Base-by-base conservation (phyloP, 2,329 filamentous ascomycete species). In the Rutstroemia sydowiana region DNA sequence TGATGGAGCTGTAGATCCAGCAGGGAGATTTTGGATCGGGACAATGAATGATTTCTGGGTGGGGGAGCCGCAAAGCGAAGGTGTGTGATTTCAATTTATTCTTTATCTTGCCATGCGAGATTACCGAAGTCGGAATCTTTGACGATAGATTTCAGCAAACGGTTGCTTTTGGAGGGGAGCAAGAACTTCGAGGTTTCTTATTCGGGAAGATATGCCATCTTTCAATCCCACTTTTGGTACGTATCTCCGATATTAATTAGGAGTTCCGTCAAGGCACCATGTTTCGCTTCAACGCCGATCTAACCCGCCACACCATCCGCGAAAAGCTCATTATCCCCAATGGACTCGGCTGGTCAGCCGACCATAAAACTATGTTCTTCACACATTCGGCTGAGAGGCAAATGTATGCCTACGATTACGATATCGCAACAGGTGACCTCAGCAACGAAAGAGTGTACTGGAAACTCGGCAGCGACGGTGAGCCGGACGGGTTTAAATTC, bases 401-500 rank as follows among this genome's bases (percentile, higher is more conserved):
- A 51, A 84, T 96, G 59, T 83, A 79, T 60, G 82, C 82, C 20
- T 90, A 84, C 66, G 86, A 92, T 69, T 95, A 87, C 70, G 74
- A 85, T 59, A 63, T 71, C 1, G 65, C 69, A n/a, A 82, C 78
- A 2, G 86, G 85, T 32, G 71, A 70, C n/a, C 74, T 88, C 48
- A 78, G 76, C 53, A 84, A 87, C 68, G 78, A 81, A 63, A 81
- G 86, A 51, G 73, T 84, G 34, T 89, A 90, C 70, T 66, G 90
- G 71, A 73, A 77, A 52, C 81, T 90, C 64, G 75, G 78, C 3
- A 78, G 78, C 1, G 68, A 76, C 23, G 84, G 84, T 44, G 79
- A 81, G 56, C 89, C 89, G 1, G 91, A 96, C 68, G 91, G 91
- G 2, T 91, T 92, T 70, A 84, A 85, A 56, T 79, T 95, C 63